Evolutionary conservation across 2,329 filamentous ascomycete species (phyloP), one percentile per base, ranked within the genome.

Genomic region (Westerdykella ornata): DNA sequence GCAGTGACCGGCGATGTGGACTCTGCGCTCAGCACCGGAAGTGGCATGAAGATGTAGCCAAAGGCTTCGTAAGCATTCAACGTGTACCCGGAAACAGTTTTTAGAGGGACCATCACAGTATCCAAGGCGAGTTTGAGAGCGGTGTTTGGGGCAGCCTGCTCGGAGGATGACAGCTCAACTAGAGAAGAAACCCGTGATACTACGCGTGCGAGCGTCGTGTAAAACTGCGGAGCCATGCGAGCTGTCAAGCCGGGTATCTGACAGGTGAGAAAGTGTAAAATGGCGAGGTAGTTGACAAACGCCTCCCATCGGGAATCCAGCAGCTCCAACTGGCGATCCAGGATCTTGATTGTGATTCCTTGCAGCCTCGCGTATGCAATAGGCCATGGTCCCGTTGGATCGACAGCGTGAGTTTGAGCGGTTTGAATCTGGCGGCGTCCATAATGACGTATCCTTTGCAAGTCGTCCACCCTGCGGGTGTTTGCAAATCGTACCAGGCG

Each of bases 401-500:
- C 33, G 5, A 57, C 33, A 2, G 52, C 51, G 30, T 52, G 41
- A 8, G 50, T 59, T 35, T 54, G 55, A 14, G 52, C 42, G 16
- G 57, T 59, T 30, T 51, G 44, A 36, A 63, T 62, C 42, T 70
- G 64, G 16, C 69, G 61, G 26, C 54, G 49, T 14, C 64, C 64
- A 45, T 65, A 71, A 49, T 65, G 62, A 4, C 54, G 50, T 53
- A 74, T 57, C 32, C 71, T 55, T 17, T 51, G 39, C 7, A 68
- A 43, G 44, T 74, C 72, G 3, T 62, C 54, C 26, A 63, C 57
- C 17, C 56, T 59, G 20, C 53, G 55, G 5, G 63, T 56, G 4
- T 58, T 62, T 37, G 64, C 66, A 54, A 75, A 75, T 15, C 66
- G 60, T 31, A 74, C 55, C 38, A 75, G 54, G 12, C 65, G 57